Base-by-base conservation (phyloP, 441 rosid species). In the Rhodomyrtus psidioides region DNA sequence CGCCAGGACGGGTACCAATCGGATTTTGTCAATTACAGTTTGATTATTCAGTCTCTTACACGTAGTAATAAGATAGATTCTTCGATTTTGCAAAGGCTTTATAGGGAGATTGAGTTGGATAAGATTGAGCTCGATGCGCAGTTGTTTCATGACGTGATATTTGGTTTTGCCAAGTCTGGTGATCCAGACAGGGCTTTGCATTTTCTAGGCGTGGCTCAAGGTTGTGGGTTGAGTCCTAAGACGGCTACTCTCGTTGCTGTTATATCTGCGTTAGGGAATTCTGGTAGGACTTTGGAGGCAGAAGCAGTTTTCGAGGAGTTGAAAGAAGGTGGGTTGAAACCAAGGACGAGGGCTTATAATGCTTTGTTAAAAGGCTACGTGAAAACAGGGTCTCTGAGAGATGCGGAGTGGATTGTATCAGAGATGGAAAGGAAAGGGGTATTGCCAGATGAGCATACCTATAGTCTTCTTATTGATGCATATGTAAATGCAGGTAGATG, bases 281-380 rank as follows among this genome's bases (percentile, higher is more conserved):
- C 88, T 0, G 97, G 96, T 23, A 91, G 98, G 91, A 92, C 92
- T 53, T 82, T 81, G 12, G 99, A 96, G 90, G 99, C 99, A 12
- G 99, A 97, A 88, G 98, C 98, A 83, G 88, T 97, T 92, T 97
- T 97, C 53, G 99, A 95, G 90, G 99, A 97, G 91, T 88, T 98
- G 93, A 94, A 90, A 88, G 97, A 90, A 59, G 94, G 95, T 55
- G 98, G 98, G 55, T 82, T 94, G 87, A 93, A 91, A 82, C 98
- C 96, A 0, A 94, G 95, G 87, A 94, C 97, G 16, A 92, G 93
- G 85, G 99, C 98, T 76, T 95, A 93, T 84, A 97, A 96, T 90
- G 99, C 98, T 0, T 90, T 97, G 86, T 96, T 96, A 55, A 97
- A 90, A 90, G 99, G 97, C 55, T 95, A 94, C 88, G 99, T 93